phyloP scores from a whole-genome alignment of 2,329 filamentous ascomycete species.

The Ceratocystis diversiconidia region DNA sequence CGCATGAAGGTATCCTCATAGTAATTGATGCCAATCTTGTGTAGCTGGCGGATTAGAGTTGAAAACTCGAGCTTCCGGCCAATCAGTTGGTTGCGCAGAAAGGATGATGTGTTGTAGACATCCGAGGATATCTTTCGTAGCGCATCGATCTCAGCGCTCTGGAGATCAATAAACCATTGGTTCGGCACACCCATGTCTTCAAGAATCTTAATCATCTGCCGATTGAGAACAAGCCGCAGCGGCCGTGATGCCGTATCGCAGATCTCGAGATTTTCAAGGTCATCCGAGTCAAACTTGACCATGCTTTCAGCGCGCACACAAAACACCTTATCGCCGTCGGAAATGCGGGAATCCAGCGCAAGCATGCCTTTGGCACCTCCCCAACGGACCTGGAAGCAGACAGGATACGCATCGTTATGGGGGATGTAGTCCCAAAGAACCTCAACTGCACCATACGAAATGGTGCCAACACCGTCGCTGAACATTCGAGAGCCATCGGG shows the following conservation, averaged over 20 bases:
- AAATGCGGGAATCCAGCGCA: constrained; percentile 47
- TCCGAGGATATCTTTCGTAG: constrained; percentile 46
- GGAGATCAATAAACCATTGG: constrained; percentile 48
- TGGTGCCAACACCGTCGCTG: constrained; percentile 66
- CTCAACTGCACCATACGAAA: constrained; percentile 46
- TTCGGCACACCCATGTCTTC: constrained; percentile 56
- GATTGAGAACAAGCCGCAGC: constrained; percentile 57
- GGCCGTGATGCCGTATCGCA: constrained; percentile 55
- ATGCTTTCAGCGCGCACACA: constrained; percentile 55
- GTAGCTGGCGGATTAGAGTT: constrained; percentile 45
- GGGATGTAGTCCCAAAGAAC: constrained; percentile 46
- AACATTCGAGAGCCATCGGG: constrained; percentile 43
- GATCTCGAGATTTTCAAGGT: constrained; percentile 48
- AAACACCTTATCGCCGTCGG: constrained; percentile 43
- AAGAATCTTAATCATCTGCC: constrained; percentile 71
- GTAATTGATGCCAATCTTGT: constrained; percentile 48
- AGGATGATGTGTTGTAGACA: constrained; percentile 47
- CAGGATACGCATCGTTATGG: constrained; percentile 36
- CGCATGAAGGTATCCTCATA: constrained; percentile 54
- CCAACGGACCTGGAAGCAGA: constrained; percentile 61
- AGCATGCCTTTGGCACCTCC: constrained; percentile 68
- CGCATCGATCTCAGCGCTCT: constrained; percentile 45
- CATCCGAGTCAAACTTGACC: constrained; percentile 56
- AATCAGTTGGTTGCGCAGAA: constrained; percentile 49
- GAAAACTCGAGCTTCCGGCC: constrained; percentile 46